These are phyloP conservation scores for Podospora didyma DNA, from an alignment of 495 filamentous ascomycete species.

Conservation along the genomic window DNA sequence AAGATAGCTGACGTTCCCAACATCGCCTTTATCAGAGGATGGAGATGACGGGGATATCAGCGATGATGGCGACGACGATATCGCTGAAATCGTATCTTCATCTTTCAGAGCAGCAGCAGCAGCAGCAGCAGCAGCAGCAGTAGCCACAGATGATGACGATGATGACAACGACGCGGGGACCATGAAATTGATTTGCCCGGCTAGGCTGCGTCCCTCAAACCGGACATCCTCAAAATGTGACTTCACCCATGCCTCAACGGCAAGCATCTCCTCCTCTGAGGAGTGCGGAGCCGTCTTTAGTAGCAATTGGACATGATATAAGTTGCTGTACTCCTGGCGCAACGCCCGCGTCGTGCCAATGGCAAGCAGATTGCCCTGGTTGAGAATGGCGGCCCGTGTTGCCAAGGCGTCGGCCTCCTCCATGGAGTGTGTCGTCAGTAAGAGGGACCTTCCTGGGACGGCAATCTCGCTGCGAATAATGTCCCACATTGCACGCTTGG, in stretches of 20 bases:
- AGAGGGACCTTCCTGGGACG: conserved; percentile 52
- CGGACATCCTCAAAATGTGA: conserved; percentile 51
- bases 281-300: conserved; percentile 66
- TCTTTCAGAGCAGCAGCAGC: not conserved
- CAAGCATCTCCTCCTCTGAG: conserved; percentile 55
- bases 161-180: conserved; percentile 46
- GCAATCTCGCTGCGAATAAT: conserved; percentile 48
- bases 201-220: conserved; percentile 65
- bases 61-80: too few relatives aligned
- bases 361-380: conserved; percentile 56
- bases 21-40: too few relatives aligned
- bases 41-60: too few relatives aligned
- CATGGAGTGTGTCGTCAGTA: conserved; percentile 71
- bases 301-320: conserved; percentile 64
- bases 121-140: conserved; percentile 36
- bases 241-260: conserved; percentile 57
- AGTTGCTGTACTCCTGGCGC: conserved; percentile 54
- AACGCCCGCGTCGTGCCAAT: conserved; percentile 59
- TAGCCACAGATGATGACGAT: conserved; percentile 28
- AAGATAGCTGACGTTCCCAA: conserved; percentile 30
- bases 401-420: conserved; percentile 72
- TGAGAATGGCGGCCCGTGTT: conserved; percentile 62
- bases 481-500: conserved; percentile 69
- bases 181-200: conserved; percentile 75
- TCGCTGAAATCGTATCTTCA: not conserved